A percentile compares a stretch with the other conserved stretches of the same genome.
Conservation (phyloP, 257 asterid species). For the Haberlea rhodopensis region DNA sequence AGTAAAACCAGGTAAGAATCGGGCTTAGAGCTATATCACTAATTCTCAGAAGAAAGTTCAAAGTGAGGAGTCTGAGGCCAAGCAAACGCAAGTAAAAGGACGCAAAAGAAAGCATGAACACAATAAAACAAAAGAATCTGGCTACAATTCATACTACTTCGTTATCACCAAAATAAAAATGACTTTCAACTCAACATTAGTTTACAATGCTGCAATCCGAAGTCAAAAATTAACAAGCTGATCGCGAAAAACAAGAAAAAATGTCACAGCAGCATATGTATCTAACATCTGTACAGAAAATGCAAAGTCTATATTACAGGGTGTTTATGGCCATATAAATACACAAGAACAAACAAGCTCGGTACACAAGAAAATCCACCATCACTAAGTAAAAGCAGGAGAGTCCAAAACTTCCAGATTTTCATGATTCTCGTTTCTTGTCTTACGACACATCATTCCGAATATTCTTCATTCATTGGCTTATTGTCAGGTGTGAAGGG, state of each 20-base stretch:
- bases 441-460: constrained; percentile 5
- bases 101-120: not conserved
- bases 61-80: not conserved
- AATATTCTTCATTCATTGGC: constrained; percentile 27
- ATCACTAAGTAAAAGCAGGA: not conserved
- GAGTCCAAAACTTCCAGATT: not conserved
- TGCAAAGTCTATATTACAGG: not conserved
- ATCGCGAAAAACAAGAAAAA: not conserved
- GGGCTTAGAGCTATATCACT: not conserved
- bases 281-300: not conserved
- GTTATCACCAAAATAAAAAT: not conserved
- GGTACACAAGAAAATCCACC: not conserved
- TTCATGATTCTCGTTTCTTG: too few relatives aligned
- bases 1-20: not conserved
- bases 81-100: not conserved
- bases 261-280: not conserved
- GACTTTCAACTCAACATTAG: not conserved
- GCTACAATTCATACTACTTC: not conserved
- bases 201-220: not conserved
- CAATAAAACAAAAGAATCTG: not conserved
- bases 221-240: not conserved
- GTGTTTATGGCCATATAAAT: not conserved
- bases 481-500: constrained; percentile 36
- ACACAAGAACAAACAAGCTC: not conserved
- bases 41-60: not conserved